Conservation (phyloP, 805 yeast species). For the Scheffersomyces ergatensis region DNA sequence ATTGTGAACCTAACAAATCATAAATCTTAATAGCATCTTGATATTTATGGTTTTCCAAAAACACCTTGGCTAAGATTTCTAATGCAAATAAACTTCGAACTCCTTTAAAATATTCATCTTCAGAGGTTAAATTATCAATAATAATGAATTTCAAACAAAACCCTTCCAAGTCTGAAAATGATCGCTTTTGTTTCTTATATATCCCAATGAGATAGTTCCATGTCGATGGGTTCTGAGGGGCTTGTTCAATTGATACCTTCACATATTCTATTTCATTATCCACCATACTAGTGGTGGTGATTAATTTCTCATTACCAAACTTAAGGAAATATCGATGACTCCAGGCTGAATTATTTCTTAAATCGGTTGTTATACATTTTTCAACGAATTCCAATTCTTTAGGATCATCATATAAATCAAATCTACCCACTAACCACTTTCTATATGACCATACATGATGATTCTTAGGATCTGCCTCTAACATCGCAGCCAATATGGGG, state of each 20-base stretch:
- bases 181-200: slow-evolving; percentile 21
- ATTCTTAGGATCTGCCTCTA: slow-evolving; percentile 80
- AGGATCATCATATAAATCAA: slow-evolving; percentile 41
- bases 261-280: slow-evolving; percentile 55
- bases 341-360: slow-evolving; percentile 94
- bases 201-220: slow-evolving; percentile 83
- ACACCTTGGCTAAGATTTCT: slow-evolving; percentile 58
- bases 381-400: slow-evolving; percentile 55
- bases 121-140: slow-evolving; percentile 11
- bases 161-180: slow-evolving; percentile 37
- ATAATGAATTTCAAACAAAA: slow-evolving; percentile 46
- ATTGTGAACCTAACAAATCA: slow-evolving; percentile 46
- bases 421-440: slow-evolving; percentile 72
- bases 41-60: slow-evolving; percentile 22
- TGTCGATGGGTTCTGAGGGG: slow-evolving; percentile 80
- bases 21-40: slow-evolving; percentile 44
- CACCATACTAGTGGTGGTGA: slow-evolving; percentile 13
- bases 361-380: slow-evolving; percentile 53
- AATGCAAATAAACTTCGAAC: slow-evolving; percentile 59
- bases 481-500: slow-evolving; percentile 63
- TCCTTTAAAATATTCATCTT: slow-evolving; percentile 13
- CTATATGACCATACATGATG: slow-evolving; percentile 96
- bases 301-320: slow-evolving; percentile 17
- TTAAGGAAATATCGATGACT: slow-evolving; percentile 70
- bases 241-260: slow-evolving; percentile 44